Percentiles rank a stretch among this genome's conserved stretches.
These are phyloP conservation scores for Trametes sp. DNA, from an alignment of 1,284 basidiomycete genomes.

Conservation along the genomic window DNA sequence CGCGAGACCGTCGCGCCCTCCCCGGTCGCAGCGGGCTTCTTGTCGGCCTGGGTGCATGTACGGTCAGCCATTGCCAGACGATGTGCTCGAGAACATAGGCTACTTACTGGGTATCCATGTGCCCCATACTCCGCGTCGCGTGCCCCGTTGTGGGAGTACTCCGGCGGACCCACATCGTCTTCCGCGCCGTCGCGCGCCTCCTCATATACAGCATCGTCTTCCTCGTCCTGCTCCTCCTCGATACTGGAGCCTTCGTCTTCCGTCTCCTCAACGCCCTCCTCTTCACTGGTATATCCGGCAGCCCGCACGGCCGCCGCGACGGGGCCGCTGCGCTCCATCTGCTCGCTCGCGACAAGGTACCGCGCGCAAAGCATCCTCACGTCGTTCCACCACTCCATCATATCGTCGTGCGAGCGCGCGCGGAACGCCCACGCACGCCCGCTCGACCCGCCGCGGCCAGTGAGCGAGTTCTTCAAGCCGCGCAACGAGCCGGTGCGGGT, in stretches of 20 bases:
- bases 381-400: slow-evolving; percentile 99
- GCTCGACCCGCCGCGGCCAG: slow-evolving; percentile 45
- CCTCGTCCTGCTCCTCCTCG: slow-evolving; percentile 79
- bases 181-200: slow-evolving; percentile 49
- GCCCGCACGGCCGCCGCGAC: slow-evolving; percentile 92
- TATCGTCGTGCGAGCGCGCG: slow-evolving; percentile 90
- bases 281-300: slow-evolving; percentile 86
- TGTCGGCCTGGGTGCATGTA: slow-evolving; percentile 44
- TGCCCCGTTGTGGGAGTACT: slow-evolving; percentile 61
- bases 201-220: slow-evolving; percentile 54
- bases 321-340: slow-evolving; percentile 92
- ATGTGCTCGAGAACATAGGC: background rate
- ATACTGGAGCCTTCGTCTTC: slow-evolving; percentile 75
- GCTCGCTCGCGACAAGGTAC: slow-evolving; percentile 95
- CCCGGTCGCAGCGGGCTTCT: slow-evolving; percentile 34
- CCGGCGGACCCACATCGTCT: slow-evolving; percentile 56
- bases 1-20: slow-evolving; percentile 47
- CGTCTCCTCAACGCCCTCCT: slow-evolving; percentile 73
- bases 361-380: slow-evolving; percentile 95
- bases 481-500: slow-evolving; percentile 63
- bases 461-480: slow-evolving; percentile 44
- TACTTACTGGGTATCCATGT: slow-evolving; percentile 76
- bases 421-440: slow-evolving; percentile 92
- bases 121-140: slow-evolving; percentile 28
- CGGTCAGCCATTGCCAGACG: too few relatives aligned